These are phyloP conservation scores for Boletus rex-veris DNA, from an alignment of 768 basidiomycete species.

Conservation along the genomic window DNA sequence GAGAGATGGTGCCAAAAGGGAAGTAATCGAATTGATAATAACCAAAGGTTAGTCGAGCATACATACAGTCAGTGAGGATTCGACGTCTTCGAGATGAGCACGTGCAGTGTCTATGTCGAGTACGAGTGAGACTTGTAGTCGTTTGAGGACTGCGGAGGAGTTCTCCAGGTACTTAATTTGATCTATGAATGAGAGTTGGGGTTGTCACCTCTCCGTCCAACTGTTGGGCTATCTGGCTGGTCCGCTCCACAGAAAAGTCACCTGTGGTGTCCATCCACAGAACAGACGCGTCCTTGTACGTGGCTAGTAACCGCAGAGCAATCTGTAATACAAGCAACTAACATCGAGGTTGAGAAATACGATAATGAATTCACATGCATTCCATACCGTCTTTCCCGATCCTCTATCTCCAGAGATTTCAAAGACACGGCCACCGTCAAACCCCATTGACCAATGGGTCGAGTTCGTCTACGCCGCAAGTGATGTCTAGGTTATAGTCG, in stretches of 20 bases:
- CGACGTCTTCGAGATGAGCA: constrained; percentile 46
- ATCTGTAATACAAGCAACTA: constrained; percentile 63
- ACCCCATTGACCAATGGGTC: constrained; percentile 50
- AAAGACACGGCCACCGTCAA: constrained; percentile 51
- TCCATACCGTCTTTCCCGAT: constrained; percentile 67
- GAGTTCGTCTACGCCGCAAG: constrained; percentile 43
- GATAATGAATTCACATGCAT: neutral
- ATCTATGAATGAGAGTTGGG: neutral
- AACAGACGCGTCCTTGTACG: constrained; percentile 35
- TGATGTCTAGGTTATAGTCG: constrained; percentile 10
- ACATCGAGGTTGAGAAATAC: constrained; percentile 1
- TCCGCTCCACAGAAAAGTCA: constrained; percentile 55
- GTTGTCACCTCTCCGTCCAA: constrained; percentile 26
- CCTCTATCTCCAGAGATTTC: constrained; percentile 66
- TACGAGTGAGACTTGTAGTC: constrained; percentile 55
- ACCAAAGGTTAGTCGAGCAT: constrained; percentile 25
- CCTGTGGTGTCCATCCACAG: constrained; percentile 75
- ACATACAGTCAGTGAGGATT: constrained; percentile 28
- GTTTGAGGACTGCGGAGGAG: constrained; percentile 41
- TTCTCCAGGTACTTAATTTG: constrained; percentile 21
- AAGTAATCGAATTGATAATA: constrained; percentile 64
- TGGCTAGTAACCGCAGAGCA: constrained; percentile 49
- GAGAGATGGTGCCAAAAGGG: constrained; percentile 59
- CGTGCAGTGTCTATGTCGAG: constrained; percentile 57
- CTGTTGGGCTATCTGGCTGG: constrained; percentile 36